phyloP scores from a whole-genome alignment of 176 grass and related monocot species.

The Oryza punctata region DNA sequence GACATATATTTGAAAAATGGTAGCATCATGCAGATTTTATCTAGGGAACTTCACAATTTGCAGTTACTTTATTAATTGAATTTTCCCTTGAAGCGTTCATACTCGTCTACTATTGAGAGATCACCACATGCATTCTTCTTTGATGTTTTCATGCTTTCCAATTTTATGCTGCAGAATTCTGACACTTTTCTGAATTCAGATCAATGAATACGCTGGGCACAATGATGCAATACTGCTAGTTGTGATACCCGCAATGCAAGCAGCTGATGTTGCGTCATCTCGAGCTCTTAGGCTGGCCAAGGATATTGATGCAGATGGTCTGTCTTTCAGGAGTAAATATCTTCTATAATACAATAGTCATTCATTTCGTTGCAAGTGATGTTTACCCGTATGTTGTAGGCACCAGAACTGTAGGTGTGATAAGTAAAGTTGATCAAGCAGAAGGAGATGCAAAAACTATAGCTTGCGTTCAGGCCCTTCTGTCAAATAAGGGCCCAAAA shows the following conservation, averaged over 20 bases:
- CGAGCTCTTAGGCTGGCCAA: constrained; percentile 84
- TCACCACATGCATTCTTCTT: neutral
- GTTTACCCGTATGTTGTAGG: constrained; percentile 47
- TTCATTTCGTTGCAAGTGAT: constrained; percentile 4
- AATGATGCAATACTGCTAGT: constrained; percentile 93
- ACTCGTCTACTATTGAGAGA: neutral
- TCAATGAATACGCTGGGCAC: constrained; percentile 78
- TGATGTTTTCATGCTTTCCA: neutral
- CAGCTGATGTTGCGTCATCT: constrained; percentile 80
- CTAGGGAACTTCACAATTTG: neutral
- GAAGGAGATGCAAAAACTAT: constrained; percentile 73
- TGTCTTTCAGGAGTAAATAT: constrained; percentile 32
- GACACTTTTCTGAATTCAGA: constrained; percentile 56
- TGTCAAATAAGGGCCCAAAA: constrained; percentile 73
- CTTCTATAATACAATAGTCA: neutral
- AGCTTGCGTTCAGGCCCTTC: constrained; percentile 74
- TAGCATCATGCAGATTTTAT: constrained; percentile 9
- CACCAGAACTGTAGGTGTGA: constrained; percentile 89
- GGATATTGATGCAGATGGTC: constrained; percentile 94
- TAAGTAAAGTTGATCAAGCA: constrained; percentile 95
- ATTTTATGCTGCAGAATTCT: neutral
- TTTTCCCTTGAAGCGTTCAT: constrained; percentile 6
- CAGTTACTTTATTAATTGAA: constrained; percentile 1
- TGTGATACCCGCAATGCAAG: constrained; percentile 84
- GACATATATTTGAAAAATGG: neutral